Conservation (phyloP, 345 rosid genomes). For the Adansonia digitata region DNA sequence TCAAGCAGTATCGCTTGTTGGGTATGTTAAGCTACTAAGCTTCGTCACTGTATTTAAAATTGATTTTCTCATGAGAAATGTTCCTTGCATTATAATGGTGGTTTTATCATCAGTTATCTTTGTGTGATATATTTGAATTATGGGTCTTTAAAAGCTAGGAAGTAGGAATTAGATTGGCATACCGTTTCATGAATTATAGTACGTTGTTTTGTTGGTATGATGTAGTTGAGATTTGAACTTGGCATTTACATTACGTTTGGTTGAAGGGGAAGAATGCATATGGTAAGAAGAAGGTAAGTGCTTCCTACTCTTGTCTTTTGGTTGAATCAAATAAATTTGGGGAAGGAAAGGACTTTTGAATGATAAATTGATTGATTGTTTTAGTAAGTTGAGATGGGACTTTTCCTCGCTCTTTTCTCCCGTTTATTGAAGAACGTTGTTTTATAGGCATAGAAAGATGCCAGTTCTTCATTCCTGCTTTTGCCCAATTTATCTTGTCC, state of each 20-base stretch:
- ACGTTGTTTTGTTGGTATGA: background rate
- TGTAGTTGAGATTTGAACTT: conserved; percentile 1
- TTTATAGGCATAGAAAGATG: too few species aligned
- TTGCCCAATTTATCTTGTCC: background rate
- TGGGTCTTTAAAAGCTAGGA: background rate
- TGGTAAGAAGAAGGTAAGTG: background rate
- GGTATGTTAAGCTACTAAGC: conserved; percentile 41
- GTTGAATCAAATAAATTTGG: background rate
- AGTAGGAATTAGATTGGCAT: background rate
- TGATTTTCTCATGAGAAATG: background rate
- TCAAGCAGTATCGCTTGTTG: conserved; percentile 72
- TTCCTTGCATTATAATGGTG: background rate
- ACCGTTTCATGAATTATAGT: background rate
- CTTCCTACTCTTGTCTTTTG: background rate
- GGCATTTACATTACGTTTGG: background rate
- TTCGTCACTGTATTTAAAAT: background rate
- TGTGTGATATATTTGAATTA: background rate
- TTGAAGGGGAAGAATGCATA: background rate
- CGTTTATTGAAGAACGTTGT: background rate
- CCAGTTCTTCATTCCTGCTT: background rate
- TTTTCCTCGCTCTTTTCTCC: background rate
- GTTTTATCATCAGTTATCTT: background rate
- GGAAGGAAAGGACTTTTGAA: background rate
- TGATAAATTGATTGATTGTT: conserved; percentile 1
- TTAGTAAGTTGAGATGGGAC: background rate